Evolutionary conservation across 1,284 basidiomycete species (phyloP).

Genomic region (Coriolopsis trogii): DNA sequence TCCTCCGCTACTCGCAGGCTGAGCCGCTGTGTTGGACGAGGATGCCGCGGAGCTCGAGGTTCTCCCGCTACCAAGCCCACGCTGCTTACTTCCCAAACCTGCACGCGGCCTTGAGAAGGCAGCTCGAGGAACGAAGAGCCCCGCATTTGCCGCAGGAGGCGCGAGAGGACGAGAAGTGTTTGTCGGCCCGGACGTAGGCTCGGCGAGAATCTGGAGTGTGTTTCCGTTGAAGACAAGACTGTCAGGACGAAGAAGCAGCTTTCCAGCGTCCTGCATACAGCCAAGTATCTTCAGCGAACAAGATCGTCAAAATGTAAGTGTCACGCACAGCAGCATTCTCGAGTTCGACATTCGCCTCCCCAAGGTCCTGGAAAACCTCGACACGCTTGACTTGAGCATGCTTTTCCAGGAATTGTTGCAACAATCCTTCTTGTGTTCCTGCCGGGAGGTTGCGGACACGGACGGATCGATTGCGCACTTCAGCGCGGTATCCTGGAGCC

Average conservation of each 20-base stretch:
- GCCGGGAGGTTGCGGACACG: constrained; percentile 76
- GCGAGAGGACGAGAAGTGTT: constrained; percentile 35
- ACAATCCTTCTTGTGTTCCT: constrained; percentile 79
- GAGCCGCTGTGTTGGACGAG: constrained; percentile 6
- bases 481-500: constrained; percentile 50
- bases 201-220: constrained; percentile 58
- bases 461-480: constrained; percentile 70
- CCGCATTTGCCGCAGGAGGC: constrained; percentile 43
- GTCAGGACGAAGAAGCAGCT: constrained; percentile 68
- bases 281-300: neutral
- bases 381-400: constrained; percentile 72
- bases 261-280: constrained; percentile 72
- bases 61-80: constrained; percentile 31
- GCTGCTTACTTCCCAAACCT: constrained; percentile 60
- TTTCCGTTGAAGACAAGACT: constrained; percentile 69
- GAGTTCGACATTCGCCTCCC: constrained; percentile 81
- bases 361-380: constrained; percentile 68
- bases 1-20: constrained; percentile 13
- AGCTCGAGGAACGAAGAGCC: constrained; percentile 65
- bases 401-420: constrained; percentile 89
- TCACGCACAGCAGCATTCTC: constrained; percentile 68
- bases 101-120: constrained; percentile 69
- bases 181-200: constrained; percentile 38
- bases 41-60: constrained; percentile 13
- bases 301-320: neutral